phyloP scores from a whole-genome alignment of 1,284 basidiomycete genomes.

The Trichosporon sp. region DNA sequence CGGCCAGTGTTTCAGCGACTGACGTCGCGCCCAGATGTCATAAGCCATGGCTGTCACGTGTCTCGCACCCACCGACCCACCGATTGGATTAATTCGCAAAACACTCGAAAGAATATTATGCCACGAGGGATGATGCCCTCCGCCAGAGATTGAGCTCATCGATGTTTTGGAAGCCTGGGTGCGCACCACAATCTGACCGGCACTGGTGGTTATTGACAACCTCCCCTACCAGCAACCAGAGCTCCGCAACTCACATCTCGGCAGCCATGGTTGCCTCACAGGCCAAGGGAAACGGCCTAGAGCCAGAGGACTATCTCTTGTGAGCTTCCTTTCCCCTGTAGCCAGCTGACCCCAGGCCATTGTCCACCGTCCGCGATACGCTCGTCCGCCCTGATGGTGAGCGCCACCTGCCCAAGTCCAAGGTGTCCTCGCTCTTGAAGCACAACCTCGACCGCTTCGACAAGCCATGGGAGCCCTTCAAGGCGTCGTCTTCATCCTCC shows the following conservation, averaged over 20 bases:
- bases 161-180: slow-evolving; percentile 10
- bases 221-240: neutral
- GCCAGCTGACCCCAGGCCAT: slow-evolving; percentile 37
- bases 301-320: slow-evolving; percentile 26
- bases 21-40: neutral
- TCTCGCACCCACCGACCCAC: neutral
- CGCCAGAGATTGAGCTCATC: slow-evolving; percentile 5
- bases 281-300: slow-evolving; percentile 13
- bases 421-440: slow-evolving; percentile 37
- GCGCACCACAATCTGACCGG: neutral
- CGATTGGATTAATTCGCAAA: neutral
- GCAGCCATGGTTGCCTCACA: slow-evolving; percentile 22
- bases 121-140: slow-evolving; percentile 2
- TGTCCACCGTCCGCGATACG: slow-evolving; percentile 47
- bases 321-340: slow-evolving; percentile 14
- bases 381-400: slow-evolving; percentile 39
- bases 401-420: slow-evolving; percentile 33
- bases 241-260: neutral
- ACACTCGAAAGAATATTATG: neutral
- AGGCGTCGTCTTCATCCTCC: slow-evolving; percentile 29
- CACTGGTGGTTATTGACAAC: neutral
- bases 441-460: slow-evolving; percentile 39
- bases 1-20: slow-evolving; percentile 2
- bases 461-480: slow-evolving; percentile 43
- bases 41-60: slow-evolving; percentile 1